phyloP scores from a whole-genome alignment of 2,329 filamentous ascomycete species.

The Exophiala sp. region DNA sequence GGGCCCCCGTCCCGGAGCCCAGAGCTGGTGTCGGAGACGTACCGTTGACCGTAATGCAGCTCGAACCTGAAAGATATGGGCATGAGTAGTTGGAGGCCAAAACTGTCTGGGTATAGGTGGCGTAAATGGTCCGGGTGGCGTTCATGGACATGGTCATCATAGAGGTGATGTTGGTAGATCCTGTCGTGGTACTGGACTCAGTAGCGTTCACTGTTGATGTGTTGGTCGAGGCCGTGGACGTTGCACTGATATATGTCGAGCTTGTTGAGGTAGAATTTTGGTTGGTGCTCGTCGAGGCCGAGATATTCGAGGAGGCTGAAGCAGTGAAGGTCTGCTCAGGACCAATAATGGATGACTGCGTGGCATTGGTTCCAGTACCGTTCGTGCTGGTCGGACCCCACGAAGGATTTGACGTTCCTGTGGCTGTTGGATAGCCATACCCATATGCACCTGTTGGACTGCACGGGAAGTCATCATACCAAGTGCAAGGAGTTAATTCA shows the following conservation, averaged over 20 bases:
- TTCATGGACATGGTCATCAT: constrained; percentile 2
- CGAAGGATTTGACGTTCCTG: background rate
- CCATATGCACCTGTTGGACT: background rate
- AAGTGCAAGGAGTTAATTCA: background rate
- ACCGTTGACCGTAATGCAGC: background rate
- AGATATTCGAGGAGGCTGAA: background rate
- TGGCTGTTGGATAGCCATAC: background rate
- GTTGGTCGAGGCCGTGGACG: background rate
- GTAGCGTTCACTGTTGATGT: background rate
- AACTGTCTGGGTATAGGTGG: background rate
- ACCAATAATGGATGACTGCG: background rate
- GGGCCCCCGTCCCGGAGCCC: background rate
- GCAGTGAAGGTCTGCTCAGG: constrained; percentile 7
- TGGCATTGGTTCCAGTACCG: background rate
- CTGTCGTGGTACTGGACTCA: background rate
- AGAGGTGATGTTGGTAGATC: background rate
- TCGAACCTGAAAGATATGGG: constrained; percentile 1
- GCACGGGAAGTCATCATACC: constrained; percentile 2
- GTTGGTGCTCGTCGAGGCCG: background rate
- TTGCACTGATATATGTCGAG: background rate
- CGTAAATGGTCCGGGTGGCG: background rate
- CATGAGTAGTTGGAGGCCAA: background rate
- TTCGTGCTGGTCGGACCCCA: background rate
- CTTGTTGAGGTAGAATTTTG: background rate
- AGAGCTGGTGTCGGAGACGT: background rate